Percentiles rank a stretch among this genome's conserved stretches.
Evolutionary conservation across 108 stramenopile genomes (phyloP).

Genomic region (Nitzschia inconspicua): DNA sequence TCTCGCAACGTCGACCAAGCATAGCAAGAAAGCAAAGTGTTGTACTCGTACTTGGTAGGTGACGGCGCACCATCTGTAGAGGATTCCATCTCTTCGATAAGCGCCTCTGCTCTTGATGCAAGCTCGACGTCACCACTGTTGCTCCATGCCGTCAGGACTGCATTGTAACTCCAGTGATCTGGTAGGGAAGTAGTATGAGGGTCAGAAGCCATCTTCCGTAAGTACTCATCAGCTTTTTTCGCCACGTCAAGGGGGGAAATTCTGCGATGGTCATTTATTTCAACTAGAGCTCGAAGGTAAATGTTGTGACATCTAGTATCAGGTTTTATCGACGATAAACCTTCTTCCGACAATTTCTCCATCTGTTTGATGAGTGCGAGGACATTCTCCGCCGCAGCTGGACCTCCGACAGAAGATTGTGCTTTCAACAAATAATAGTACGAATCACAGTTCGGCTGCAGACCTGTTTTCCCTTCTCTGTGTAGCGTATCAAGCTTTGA

Average conservation of each 20-base stretch:
- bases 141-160: conserved; percentile 23
- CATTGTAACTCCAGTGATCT: conserved; percentile 12
- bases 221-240: conserved; percentile 11
- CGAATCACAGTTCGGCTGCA: conserved; percentile 9
- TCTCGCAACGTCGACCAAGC: conserved; percentile 15
- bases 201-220: conserved; percentile 7
- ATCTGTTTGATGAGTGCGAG: conserved; percentile 13
- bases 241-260: background rate
- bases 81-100: conserved; percentile 12
- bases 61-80: background rate
- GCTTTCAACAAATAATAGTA: conserved; percentile 13
- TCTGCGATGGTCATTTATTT: background rate
- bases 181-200: conserved; percentile 7
- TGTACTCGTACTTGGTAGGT: conserved; percentile 24
- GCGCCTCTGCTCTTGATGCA: conserved; percentile 14
- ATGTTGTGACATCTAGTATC: conserved; percentile 17
- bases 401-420: conserved; percentile 2
- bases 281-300: conserved; percentile 14
- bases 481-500: conserved; percentile 8
- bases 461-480: conserved; percentile 6
- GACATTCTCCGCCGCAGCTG: conserved; percentile 5
- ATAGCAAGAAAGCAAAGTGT: conserved; percentile 24
- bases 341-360: conserved; percentile 16
- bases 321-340: conserved; percentile 15
- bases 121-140: conserved; percentile 6